Conservation (phyloP, 768 basidiomycete species). For the Termitomyces heimii region DNA sequence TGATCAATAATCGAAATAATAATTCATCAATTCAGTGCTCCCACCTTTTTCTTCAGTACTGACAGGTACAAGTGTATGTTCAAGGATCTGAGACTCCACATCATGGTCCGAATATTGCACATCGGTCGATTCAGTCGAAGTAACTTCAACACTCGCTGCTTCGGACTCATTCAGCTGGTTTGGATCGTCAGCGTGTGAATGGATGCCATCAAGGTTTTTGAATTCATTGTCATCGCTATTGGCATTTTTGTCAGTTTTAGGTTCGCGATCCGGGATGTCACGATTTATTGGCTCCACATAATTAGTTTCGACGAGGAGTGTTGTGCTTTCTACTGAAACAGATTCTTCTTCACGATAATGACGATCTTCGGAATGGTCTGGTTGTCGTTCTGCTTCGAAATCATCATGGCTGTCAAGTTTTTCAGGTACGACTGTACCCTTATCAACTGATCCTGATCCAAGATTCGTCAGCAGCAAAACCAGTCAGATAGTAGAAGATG, state of each 20-base stretch:
- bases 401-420: background rate
- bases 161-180: background rate
- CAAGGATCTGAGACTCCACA: background rate
- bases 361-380: background rate
- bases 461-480: background rate
- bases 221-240: background rate
- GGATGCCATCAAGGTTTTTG: background rate
- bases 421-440: background rate
- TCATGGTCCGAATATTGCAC: background rate
- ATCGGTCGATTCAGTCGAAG: background rate
- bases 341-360: background rate
- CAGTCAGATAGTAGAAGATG: background rate
- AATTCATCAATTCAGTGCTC: background rate
- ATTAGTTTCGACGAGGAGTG: background rate
- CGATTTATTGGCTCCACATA: background rate
- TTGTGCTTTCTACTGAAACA: background rate
- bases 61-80: background rate
- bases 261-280: background rate
- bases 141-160: background rate
- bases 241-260: background rate
- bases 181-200: background rate
- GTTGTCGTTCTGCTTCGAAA: slow-evolving; percentile 12
- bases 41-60: background rate
- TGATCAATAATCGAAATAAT: background rate
- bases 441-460: background rate